A percentile compares a stretch with the other conserved stretches of the same genome.
These are phyloP conservation scores for Ichthyophthirius multifiliis DNA, from an alignment of 169 alveolate species.

Conservation along the genomic window DNA sequence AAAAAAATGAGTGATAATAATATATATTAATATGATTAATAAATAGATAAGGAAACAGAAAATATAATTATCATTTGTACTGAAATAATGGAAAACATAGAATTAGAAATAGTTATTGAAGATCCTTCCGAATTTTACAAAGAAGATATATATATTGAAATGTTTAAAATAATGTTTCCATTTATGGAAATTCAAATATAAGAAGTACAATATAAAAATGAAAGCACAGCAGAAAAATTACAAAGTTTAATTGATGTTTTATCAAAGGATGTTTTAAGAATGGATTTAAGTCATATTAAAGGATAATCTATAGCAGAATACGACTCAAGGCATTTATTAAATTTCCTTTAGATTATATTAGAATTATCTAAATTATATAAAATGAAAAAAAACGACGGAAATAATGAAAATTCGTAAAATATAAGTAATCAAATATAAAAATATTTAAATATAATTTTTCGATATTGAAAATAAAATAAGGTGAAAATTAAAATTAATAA, in stretches of 20 bases:
- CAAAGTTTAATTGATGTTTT: not conserved
- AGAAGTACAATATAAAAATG: not conserved
- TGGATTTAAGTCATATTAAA: not conserved
- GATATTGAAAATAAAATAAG: too few species aligned
- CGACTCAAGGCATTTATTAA: not conserved
- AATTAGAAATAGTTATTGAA: not conserved
- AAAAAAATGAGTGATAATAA: too few species aligned
- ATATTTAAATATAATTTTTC: too few species aligned
- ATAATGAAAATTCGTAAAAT: too few species aligned
- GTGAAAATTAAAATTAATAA: too few species aligned
- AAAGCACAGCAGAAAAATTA: not conserved
- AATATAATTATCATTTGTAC: not conserved
- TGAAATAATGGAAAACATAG: not conserved
- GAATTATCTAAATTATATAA: not conserved
- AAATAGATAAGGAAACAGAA: not conserved
- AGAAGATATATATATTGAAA: not conserved
- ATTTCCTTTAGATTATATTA: not conserved
- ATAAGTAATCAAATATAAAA: too few species aligned
- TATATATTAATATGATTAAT: not conserved
- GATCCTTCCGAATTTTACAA: not conserved
- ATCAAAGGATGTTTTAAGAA: not conserved
- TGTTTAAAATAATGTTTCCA: conserved; percentile 7
- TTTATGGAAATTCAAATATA: not conserved
- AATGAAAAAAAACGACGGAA: too few species aligned
- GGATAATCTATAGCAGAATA: not conserved